Base-by-base conservation (phyloP, 2,329 filamentous ascomycete genomes). In the Aspergillus novoparasiticus region DNA sequence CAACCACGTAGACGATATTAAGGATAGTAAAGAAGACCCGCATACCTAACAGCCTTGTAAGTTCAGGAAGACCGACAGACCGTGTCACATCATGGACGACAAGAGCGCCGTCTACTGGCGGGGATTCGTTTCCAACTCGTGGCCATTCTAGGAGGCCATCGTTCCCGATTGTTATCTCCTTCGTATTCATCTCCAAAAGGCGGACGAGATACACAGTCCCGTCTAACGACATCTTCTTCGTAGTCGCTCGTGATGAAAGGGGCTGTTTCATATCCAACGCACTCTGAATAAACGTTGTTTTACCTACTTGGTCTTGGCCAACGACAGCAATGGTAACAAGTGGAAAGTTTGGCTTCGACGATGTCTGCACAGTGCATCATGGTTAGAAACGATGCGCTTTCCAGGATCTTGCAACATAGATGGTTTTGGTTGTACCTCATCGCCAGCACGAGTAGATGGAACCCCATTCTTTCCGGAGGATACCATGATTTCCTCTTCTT, bases 1-100 rank as follows among this genome's bases (percentile, higher is more conserved):
- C 3, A 30, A 32, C 9, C 9, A 21, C n/a, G 36, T 50, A 43
- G 28, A 32, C 30, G 19, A 23, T 11, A 8, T n/a, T n/a, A 19
- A 30, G 55, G 21, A 21, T 30, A 57, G 60, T 58, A 60, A 62
- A 26, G 46, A 57, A 53, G 48, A 41, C 10, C 16, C 63, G 87
- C 90, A 86, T 84, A 97, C 94, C 88, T 75, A 96, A 83, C 66
- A 92, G 88, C 70, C 90, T 86, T 46, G 91, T 89, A 60, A 97
- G 83, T 64, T 90, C 87, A 63, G 85, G 84, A 70, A 96, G 87
- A 75, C 89, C 94, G 64, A 89, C 87, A 69, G 87, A 85, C 75
- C 91, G 90, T 77, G 89, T 91, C 51, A 96, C 90, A 84, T 97
- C 92, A 83, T 97, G 97, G 56, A 98, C 82, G 63, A 94, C 87